phyloP scores from a whole-genome alignment of 352 stramenopile genomes.

The Pythium periplocum region DNA sequence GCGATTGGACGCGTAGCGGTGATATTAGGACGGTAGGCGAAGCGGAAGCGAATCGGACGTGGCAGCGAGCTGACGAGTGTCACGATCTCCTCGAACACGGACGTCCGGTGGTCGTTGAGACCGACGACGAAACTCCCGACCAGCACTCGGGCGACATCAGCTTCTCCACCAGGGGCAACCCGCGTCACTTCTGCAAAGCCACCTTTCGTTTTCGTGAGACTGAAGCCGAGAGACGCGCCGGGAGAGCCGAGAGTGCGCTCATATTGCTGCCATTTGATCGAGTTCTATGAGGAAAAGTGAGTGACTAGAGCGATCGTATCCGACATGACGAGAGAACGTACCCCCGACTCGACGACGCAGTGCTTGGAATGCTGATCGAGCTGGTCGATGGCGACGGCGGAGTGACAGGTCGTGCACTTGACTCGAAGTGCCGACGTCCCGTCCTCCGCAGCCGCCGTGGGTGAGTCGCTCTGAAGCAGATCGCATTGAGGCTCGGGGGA shows the following conservation, averaged over 20 bases:
- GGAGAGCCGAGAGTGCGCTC: slow-evolving; percentile 41
- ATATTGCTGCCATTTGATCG: slow-evolving; percentile 49
- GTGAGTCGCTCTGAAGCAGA: not conserved
- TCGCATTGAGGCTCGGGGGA: not conserved
- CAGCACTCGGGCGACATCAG: slow-evolving; percentile 52
- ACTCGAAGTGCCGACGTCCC: slow-evolving; percentile 17
- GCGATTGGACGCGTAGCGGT: slow-evolving; percentile 14
- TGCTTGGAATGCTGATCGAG: slow-evolving; percentile 58
- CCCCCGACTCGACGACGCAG: slow-evolving; percentile 41
- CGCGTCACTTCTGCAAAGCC: slow-evolving; percentile 70
- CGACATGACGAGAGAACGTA: slow-evolving; percentile 12
- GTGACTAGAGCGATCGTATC: no score
- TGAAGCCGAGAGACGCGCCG: slow-evolving; percentile 55
- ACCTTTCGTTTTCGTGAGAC: slow-evolving; percentile 56
- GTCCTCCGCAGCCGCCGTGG: not conserved
- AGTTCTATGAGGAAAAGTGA: not conserved
- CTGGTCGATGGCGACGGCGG: slow-evolving; percentile 33
- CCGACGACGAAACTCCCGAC: slow-evolving; percentile 74
- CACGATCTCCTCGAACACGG: slow-evolving; percentile 73
- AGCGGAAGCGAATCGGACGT: slow-evolving; percentile 61
- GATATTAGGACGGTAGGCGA: slow-evolving; percentile 41
- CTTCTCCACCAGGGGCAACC: slow-evolving; percentile 47
- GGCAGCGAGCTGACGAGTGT: slow-evolving; percentile 39
- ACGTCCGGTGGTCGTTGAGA: slow-evolving; percentile 48
- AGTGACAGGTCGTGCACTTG: slow-evolving; percentile 72